Evolutionary conservation across 257 asterid genomes (phyloP).

Genomic region (Solanum commersonii): DNA sequence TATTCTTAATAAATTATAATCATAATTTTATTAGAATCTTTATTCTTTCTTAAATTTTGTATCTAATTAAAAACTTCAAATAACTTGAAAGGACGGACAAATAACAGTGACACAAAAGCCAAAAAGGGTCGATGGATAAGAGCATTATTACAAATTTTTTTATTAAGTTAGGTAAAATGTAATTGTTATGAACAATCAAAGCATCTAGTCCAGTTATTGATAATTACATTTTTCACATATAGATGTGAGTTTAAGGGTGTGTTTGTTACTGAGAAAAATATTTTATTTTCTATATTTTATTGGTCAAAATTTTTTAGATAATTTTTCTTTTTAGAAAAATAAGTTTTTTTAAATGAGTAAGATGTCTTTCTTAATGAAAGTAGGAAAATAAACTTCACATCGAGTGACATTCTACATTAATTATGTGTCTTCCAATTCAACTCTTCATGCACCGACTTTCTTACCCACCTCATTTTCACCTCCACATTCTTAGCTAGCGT

Average conservation of each 20-base stretch:
- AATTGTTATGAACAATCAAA: background rate
- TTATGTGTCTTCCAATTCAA: background rate
- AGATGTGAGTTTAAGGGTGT: background rate
- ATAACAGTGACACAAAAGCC: background rate
- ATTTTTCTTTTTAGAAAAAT: too few relatives aligned
- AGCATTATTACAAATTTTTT: too few relatives aligned
- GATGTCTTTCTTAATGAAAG: too few relatives aligned
- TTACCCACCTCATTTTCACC: background rate
- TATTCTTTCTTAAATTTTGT: background rate
- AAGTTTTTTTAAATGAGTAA: too few relatives aligned
- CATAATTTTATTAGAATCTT: background rate
- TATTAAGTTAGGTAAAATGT: background rate
- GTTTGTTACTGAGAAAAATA: background rate
- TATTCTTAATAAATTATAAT: background rate
- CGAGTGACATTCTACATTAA: background rate
- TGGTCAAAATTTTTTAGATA: rapidly evolving
- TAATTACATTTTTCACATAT: too few relatives aligned
- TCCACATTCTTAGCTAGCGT: background rate
- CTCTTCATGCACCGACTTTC: background rate
- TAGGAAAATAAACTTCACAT: background rate
- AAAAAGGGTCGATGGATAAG: background rate
- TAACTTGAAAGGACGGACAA: background rate
- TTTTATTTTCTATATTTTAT: too few relatives aligned
- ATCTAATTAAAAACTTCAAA: background rate
- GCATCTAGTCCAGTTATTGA: background rate